These are phyloP conservation scores for Ophiosphaerella korrae DNA, from an alignment of 2,329 filamentous ascomycete genomes.

Conservation along the genomic window DNA sequence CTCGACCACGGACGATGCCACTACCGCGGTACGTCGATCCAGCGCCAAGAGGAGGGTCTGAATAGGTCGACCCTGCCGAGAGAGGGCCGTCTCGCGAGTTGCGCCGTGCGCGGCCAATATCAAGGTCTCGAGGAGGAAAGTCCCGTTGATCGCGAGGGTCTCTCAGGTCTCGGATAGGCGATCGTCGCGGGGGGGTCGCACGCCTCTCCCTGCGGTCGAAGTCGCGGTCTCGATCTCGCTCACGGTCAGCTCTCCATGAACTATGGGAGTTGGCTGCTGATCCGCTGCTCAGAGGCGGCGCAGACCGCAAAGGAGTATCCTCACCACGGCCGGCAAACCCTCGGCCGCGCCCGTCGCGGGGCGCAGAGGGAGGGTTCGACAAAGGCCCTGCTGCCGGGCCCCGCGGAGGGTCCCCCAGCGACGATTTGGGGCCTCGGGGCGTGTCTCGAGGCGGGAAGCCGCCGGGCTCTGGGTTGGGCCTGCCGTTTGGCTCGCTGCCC, in stretches of 20 bases:
- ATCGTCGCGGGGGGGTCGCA: constrained; percentile 66
- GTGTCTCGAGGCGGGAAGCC: constrained; percentile 60
- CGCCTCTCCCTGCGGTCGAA: constrained; percentile 63
- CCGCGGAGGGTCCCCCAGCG: constrained; percentile 67
- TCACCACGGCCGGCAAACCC: constrained; percentile 66
- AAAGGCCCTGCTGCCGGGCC: constrained; percentile 41
- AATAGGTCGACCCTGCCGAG: constrained; percentile 72
- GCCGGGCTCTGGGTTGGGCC: constrained; percentile 35
- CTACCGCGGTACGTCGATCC: constrained; percentile 60
- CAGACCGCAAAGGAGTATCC: constrained; percentile 63
- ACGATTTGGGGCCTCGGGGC: constrained; percentile 76
- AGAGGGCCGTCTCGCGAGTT: constrained; percentile 75
- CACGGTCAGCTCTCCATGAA: constrained; percentile 57
- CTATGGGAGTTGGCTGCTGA: constrained; percentile 52
- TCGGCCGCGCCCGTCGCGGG: constrained; percentile 62
- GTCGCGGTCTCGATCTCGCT: constrained; percentile 60
- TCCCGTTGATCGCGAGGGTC: constrained; percentile 69
- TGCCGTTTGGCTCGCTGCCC: constrained; percentile 41
- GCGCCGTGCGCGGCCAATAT: constrained; percentile 69
- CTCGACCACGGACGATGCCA: constrained; percentile 57
- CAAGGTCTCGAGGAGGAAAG: constrained; percentile 63
- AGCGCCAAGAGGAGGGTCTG: constrained; percentile 64
- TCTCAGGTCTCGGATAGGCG: constrained; percentile 62
- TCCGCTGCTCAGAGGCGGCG: constrained; percentile 54
- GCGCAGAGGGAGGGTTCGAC: constrained; percentile 48